Evolutionary conservation across 768 basidiomycete species (phyloP), one percentile per base, ranked within the genome.

Genomic region (Mycena galericulata): DNA sequence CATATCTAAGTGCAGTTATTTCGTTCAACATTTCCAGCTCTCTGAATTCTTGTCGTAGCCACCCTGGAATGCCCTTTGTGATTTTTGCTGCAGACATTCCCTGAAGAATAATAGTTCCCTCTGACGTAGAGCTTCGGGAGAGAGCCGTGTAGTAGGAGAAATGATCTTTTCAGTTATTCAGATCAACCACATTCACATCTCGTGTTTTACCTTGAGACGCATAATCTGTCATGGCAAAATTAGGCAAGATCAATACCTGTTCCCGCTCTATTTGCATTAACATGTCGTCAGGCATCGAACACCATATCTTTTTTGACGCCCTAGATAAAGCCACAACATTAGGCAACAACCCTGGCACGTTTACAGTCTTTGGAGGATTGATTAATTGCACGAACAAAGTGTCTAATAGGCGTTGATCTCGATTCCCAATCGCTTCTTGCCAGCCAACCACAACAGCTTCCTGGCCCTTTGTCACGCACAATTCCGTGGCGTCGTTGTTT

Each of bases 211-310:
- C 80, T 65, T 81, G 80, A 1, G 78, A 79, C 8, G 75, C 70
- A 68, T 76, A 81, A 61, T 79, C 80, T 5, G 80, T 80, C 78
- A 80, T 79, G 15, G 78, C 71, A 68, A 79, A 80, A 62, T 78
- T 79, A 1, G 70, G 60, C 2, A 76, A 29, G 1, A 79, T 56
- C 18, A 74, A 64, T 3, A 79, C 73, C 65, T 81, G 80, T 14
- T 66, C 55, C 11, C 76, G 14, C 9, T 57, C 54, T 12, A 81
- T 59, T 14, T 27, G 49, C 0, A 78, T 24, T 1, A 14, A 22
- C 6, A 20, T 40, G 58, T 74, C 77, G 60, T 72, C 66, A 2
- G 65, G 66, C 66, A 72, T 15, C 10, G 18, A 17, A 55, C 71
- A 72, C 12, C 27, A 45, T 20, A 71, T 72, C 6, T 17, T 58